Conservation (phyloP, 1,139 yeast genomes). For the Yamadazyma mexicana region DNA sequence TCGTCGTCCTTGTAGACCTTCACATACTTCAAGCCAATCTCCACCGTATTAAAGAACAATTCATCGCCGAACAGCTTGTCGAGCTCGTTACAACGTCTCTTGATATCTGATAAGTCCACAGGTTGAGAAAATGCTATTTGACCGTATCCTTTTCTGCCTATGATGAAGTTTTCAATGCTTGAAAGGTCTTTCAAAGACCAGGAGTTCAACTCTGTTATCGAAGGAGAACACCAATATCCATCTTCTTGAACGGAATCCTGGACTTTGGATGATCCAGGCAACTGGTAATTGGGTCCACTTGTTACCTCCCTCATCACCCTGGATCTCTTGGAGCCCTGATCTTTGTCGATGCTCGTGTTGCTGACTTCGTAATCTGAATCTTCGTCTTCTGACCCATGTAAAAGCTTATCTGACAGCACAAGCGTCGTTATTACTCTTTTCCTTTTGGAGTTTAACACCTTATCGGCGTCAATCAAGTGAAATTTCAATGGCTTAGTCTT, state of each 20-base stretch:
- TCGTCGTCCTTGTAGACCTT: conserved; percentile 64
- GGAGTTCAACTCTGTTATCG: conserved; percentile 52
- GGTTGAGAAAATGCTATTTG: conserved; percentile 71
- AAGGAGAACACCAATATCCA: conserved; percentile 83
- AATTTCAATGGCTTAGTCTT: conserved; percentile 44
- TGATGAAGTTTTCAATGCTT: conserved; percentile 63
- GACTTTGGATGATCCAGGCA: neutral
- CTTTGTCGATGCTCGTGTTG: neutral
- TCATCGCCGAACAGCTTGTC: conserved; percentile 23
- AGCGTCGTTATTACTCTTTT: conserved; percentile 28
- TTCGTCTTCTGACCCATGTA: conserved; percentile 15
- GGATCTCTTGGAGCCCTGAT: neutral
- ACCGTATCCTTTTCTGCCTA: conserved; percentile 77
- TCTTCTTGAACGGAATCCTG: conserved; percentile 15
- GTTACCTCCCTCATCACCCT: neutral
- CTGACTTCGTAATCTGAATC: conserved; percentile 16
- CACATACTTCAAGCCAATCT: conserved; percentile 56
- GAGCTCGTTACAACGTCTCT: conserved; percentile 31
- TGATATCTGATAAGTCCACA: conserved; percentile 61
- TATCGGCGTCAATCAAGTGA: conserved; percentile 46
- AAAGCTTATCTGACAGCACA: conserved; percentile 13
- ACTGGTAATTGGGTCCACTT: neutral
- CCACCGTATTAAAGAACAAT: conserved; percentile 60
- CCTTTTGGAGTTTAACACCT: conserved; percentile 36
- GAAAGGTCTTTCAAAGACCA: conserved; percentile 53